Conservation (phyloP, 2,329 filamentous ascomycete genomes). For the Amylocarpus encephaloides region DNA sequence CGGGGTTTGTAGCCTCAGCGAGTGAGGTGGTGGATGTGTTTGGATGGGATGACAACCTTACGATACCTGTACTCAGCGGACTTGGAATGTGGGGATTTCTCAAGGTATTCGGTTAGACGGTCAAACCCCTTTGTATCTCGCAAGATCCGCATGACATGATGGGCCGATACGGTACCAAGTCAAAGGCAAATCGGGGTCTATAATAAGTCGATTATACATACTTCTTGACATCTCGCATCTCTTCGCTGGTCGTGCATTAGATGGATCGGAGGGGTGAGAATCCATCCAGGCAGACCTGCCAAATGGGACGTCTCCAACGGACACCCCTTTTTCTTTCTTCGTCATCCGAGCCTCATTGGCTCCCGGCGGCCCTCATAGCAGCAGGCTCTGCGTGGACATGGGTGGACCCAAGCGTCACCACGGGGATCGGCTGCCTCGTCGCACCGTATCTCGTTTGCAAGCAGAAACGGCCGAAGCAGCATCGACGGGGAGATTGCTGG, state of each 20-base stretch:
- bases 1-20: conserved; percentile 79
- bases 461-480: neutral
- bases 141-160: neutral
- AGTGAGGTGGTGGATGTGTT: conserved; percentile 90
- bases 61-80: conserved; percentile 87
- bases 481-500: too few species aligned
- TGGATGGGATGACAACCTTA: conserved; percentile 95
- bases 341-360: conserved; percentile 8
- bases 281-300: neutral
- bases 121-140: neutral
- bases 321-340: conserved; percentile 4
- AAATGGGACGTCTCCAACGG: neutral
- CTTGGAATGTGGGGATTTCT: conserved; percentile 87
- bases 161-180: neutral
- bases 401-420: too few species aligned
- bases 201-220: conserved; percentile 11
- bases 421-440: conserved; percentile 4
- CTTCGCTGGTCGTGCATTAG: conserved; percentile 22
- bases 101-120: conserved; percentile 63
- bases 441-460: conserved; percentile 5
- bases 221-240: conserved; percentile 5
- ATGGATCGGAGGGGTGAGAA: conserved; percentile 3
- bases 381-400: neutral
- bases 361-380: neutral
- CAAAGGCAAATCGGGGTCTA: conserved; percentile 1